Base-by-base conservation (phyloP, 2,329 filamentous ascomycete species). In the Beauveria rudraprayagi region DNA sequence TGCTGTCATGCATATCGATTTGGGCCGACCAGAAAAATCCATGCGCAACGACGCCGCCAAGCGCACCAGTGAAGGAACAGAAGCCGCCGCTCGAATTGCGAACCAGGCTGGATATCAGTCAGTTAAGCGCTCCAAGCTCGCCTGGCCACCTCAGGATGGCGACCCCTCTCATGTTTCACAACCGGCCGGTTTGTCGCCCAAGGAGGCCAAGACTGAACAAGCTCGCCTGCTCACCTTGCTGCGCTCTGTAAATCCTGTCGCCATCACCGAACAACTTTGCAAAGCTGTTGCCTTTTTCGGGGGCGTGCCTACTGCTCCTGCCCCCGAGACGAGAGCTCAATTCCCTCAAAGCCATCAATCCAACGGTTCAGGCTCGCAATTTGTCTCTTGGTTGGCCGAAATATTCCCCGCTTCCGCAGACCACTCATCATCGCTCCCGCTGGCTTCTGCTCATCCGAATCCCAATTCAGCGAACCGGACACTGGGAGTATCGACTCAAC, bases 251-350 rank as follows among this genome's bases (percentile, higher is more conserved):
- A 77, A 82, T 64, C 84, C 84, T 10, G 67, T 77, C 9, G 73
- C 77, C 3, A 81, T 87, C 0, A 83, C 86, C 22, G 83, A 87
- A 63, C 83, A 85, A 66, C 74, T 88, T 40, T 86, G 83, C 67
- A 86, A 81, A 65, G 84, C 82, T 2, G 68, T 87, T 59, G 78
- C 81, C n/a, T 86, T 84, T 65, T 87, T 87, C 70, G 84, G 85
- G 8, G 83, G 84, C 28, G 78, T 83, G 51, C 82, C 83, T 43
- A 80, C 79, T 30, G 80, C 78, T 5, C 80, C 80, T 8, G 77
- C 80, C 6, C 78, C 82, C n/a, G 76, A 78, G 0, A 70, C 77
- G 30, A 75, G 80, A 64, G 77, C 74, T 17, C 72, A 71, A 2
- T 87, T 86, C 57, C 84, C 84, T 1, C 73, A 77, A 28, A 87